phyloP scores from a whole-genome alignment of 2,329 filamentous ascomycete genomes.

The Dactylella cylindrospora region DNA sequence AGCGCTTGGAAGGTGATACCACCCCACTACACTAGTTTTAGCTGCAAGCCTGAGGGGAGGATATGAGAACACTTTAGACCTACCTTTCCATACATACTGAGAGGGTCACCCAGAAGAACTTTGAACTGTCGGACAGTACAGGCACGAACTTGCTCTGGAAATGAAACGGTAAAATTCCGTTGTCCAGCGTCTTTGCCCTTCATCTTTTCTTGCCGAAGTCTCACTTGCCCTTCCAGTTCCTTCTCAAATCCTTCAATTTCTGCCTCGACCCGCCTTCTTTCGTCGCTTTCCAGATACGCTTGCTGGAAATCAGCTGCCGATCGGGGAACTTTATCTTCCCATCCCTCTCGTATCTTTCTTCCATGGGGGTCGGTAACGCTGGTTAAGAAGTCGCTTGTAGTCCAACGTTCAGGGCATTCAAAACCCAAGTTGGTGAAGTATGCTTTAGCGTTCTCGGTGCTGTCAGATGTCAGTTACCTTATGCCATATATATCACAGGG shows the following conservation, averaged over 20 bases:
- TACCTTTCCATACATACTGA: constrained; percentile 67
- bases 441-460: constrained; percentile 60
- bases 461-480: background rate
- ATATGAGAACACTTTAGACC: no score
- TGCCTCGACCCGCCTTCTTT: constrained; percentile 39
- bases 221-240: constrained; percentile 36
- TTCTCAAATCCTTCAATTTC: constrained; percentile 45
- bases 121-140: constrained; percentile 73
- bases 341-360: constrained; percentile 54
- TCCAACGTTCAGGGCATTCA: constrained; percentile 63
- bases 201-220: constrained; percentile 29
- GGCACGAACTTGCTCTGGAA: constrained; percentile 68
- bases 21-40: constrained; percentile 52
- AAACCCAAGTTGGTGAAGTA: constrained; percentile 69
- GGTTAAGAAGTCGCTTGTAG: constrained; percentile 67
- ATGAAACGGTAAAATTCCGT: constrained; percentile 63
- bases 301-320: constrained; percentile 51
- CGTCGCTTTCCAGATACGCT: constrained; percentile 45
- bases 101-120: constrained; percentile 73
- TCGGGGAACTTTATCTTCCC: constrained; percentile 55
- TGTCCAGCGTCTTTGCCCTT: constrained; percentile 20
- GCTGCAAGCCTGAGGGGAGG: constrained; percentile 57
- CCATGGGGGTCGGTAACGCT: constrained; percentile 63
- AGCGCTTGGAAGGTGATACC: constrained; percentile 71
- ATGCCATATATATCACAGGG: background rate